Evolutionary conservation across 768 basidiomycete species (phyloP), one percentile per base, ranked within the genome.

Genomic region (Boletus pseudo-olivaceus): DNA sequence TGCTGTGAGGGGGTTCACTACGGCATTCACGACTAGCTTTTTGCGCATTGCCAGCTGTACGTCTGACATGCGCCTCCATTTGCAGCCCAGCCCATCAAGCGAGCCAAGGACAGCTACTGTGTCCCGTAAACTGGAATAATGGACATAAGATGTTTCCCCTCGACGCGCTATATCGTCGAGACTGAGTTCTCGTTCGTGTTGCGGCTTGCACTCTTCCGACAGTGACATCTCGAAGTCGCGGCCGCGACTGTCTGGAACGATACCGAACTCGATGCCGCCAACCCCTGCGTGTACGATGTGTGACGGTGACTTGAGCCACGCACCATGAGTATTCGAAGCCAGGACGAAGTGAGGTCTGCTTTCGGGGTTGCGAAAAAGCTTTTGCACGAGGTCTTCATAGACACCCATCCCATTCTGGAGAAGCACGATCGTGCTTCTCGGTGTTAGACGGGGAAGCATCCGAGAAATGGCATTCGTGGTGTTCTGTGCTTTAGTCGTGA

Each of bases 391-490:
- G 55, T 82, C 74, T 52, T 98, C 95, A 69, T 93, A 90, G 9
- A 95, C 74, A 11, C 93, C 96, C 85, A 97, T 90, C 26, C 96
- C 96, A 67, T 96, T 96, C 65, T 96, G 91, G 49, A 98, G 71
- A n/a, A 99, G 80, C 3, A 96, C 90, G 59, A 98, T 84, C 34
- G 94, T 96, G 41, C 87, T 88, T 47, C 79, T 69, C 0, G 78
- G 66, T 5, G 78, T 75, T 19, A 98, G 71, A 17, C 93, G 82
- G 12, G 81, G 82, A 17, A 79, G 71, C 51, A 98, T 79, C 0
- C 69, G 64, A 17, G 71, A 68, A 34, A 99, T 60, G 5, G 87
- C 83, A 3, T 68, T 64, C 4, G 85, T 47, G 5, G 88, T 88
- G 9, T 79, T 75, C 15, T 84, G 78, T 1, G 91, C 87, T 68